A percentile compares a stretch with the other conserved stretches of the same genome.
These are phyloP conservation scores for Russula lepida DNA, from an alignment of 768 basidiomycete species.

Conservation along the genomic window DNA sequence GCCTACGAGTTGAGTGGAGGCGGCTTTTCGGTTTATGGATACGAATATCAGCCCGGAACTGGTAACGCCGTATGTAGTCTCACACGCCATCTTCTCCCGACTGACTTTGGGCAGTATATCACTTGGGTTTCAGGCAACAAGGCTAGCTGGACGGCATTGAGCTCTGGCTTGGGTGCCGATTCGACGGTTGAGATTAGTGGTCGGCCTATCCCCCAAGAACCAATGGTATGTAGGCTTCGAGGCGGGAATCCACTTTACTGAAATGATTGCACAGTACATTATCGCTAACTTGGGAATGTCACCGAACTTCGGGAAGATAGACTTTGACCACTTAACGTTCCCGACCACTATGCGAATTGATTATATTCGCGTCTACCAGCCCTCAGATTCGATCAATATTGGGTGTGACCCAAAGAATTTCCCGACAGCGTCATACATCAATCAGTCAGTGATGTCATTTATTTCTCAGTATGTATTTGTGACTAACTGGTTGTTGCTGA, in stretches of 20 bases:
- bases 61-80: conserved; percentile 18
- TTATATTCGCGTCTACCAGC: conserved; percentile 74
- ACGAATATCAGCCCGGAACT: conserved; percentile 34
- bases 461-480: neutral
- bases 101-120: conserved; percentile 27
- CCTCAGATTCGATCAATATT: conserved; percentile 38
- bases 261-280: conserved; percentile 34
- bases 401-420: conserved; percentile 63
- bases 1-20: conserved; percentile 31
- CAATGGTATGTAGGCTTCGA: conserved; percentile 28
- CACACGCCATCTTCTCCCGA: neutral
- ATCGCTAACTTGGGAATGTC: conserved; percentile 54
- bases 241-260: neutral
- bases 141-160: conserved; percentile 34
- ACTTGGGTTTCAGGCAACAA: conserved; percentile 36
- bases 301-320: conserved; percentile 48
- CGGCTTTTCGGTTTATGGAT: conserved; percentile 35
- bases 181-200: conserved; percentile 26
- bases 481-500: neutral
- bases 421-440: conserved; percentile 73
- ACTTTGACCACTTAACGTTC: conserved; percentile 44
- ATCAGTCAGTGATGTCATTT: conserved; percentile 38
- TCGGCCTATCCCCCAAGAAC: conserved; percentile 36
- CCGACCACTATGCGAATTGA: conserved; percentile 63
- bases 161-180: conserved; percentile 31